Percentiles rank a stretch among this genome's conserved stretches.
Conservation (phyloP, 352 stramenopile species). For the Phytopythium cucurbitacearum region DNA sequence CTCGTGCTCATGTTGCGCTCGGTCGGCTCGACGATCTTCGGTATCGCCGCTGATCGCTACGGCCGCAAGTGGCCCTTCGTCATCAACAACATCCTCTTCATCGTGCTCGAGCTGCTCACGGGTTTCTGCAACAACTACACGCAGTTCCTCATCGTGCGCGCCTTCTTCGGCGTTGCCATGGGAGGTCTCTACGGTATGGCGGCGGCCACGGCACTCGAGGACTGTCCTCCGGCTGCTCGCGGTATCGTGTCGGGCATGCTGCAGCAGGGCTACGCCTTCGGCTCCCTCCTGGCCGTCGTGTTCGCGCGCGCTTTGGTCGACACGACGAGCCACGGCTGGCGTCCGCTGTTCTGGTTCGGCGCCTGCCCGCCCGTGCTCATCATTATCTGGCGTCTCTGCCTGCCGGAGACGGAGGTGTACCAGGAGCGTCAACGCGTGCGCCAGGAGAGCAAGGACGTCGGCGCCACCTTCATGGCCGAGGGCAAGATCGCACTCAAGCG, state of each 20-base stretch:
- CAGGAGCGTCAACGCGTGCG: constrained; percentile 28
- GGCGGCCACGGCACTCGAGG: constrained; percentile 36
- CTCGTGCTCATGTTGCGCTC: constrained; percentile 50
- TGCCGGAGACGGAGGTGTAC: constrained; percentile 42
- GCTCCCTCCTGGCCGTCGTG: constrained; percentile 34
- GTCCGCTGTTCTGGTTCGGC: constrained; percentile 45
- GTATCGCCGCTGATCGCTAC: constrained; percentile 37
- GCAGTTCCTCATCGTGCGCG: constrained; percentile 28
- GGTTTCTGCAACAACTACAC: constrained; percentile 37
- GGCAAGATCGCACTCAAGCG: constrained; percentile 38
- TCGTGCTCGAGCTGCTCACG: constrained; percentile 32
- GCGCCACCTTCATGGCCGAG: constrained; percentile 29
- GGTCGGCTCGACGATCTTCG: constrained; percentile 36
- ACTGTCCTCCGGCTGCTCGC: constrained; percentile 31
- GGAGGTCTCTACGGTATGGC: constrained; percentile 45
- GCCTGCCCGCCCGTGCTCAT: constrained; percentile 41
- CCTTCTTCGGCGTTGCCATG: constrained; percentile 43
- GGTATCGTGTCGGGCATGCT: constrained; percentile 51
- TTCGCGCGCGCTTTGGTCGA: constrained; percentile 31
- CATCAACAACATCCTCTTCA: constrained; percentile 40
- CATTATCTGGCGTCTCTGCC: constrained; percentile 31
- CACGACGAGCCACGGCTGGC: constrained; percentile 42
- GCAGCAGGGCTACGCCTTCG: constrained; percentile 46
- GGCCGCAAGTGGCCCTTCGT: constrained; percentile 39
- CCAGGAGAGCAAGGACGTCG: constrained; percentile 25